Conservation (phyloP, 176 grass and related monocot genomes). For the Phyllostachys edulis region DNA sequence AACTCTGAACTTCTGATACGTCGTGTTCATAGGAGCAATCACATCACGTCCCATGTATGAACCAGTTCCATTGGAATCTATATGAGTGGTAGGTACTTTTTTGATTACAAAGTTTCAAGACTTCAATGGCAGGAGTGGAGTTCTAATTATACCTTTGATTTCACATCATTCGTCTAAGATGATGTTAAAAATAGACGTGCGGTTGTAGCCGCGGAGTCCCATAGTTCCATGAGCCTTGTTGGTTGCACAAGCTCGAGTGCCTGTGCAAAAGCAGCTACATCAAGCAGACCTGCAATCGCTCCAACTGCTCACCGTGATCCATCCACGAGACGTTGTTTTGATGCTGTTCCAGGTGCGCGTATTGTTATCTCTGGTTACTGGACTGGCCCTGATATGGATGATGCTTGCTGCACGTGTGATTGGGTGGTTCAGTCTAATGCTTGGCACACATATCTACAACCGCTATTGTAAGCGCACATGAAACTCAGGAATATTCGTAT, state of each 20-base stretch:
- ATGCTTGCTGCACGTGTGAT: no score
- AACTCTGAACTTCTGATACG: background rate
- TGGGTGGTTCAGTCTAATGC: no score
- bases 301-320: background rate
- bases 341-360: background rate
- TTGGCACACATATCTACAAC: no score
- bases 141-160: no score
- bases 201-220: background rate
- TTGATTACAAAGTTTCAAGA: background rate
- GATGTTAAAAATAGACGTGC: background rate
- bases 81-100: background rate
- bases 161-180: background rate
- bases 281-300: background rate
- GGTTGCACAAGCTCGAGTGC: background rate
- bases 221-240: background rate
- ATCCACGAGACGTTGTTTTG: background rate
- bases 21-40: conserved; percentile 12
- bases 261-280: background rate
- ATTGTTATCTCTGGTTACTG: conserved; percentile 53
- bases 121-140: background rate
- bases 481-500: no score
- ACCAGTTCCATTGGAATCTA: background rate
- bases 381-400: conserved; percentile 55
- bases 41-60: no score
- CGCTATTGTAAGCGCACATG: no score